Conservation (phyloP, 108 stramenopile genomes). For the Nitzschia sp. region DNA sequence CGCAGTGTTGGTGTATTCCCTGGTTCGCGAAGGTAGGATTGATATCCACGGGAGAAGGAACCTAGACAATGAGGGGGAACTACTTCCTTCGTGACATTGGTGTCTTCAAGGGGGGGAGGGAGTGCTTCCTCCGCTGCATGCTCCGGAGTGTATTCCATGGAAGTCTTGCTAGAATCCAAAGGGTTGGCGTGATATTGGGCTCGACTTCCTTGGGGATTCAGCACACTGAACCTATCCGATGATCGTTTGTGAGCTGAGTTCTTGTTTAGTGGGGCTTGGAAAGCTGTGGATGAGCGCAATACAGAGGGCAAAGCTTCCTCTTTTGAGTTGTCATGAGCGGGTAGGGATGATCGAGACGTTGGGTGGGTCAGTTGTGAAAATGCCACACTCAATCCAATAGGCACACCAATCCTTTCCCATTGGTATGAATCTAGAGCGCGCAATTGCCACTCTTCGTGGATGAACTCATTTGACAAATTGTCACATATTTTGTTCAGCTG, state of each 20-base stretch:
- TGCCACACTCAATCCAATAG: slow-evolving; percentile 29
- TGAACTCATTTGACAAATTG: slow-evolving; percentile 20
- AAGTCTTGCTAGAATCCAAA: neutral
- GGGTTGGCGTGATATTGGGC: neutral
- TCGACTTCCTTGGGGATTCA: neutral
- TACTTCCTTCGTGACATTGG: neutral
- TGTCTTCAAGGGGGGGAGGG: neutral
- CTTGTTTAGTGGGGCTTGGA: neutral
- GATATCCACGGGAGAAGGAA: neutral
- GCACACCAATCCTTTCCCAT: slow-evolving; percentile 25
- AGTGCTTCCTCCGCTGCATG: neutral
- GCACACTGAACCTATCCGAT: neutral
- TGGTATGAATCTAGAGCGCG: slow-evolving; percentile 18
- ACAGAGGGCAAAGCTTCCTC: slow-evolving; percentile 1
- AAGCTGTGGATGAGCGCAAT: neutral
- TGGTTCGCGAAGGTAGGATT: neutral
- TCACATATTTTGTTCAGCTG: slow-evolving; percentile 12
- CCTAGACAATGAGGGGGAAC: neutral
- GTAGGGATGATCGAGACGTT: neutral
- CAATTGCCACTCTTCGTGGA: slow-evolving; percentile 33
- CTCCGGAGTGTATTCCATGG: neutral
- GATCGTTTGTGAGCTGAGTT: neutral
- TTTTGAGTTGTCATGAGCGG: neutral
- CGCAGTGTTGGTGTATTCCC: neutral
- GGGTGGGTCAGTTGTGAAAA: neutral